Base-by-base conservation (phyloP, 768 basidiomycete genomes). In the Phanerodontia chrysosporium region DNA sequence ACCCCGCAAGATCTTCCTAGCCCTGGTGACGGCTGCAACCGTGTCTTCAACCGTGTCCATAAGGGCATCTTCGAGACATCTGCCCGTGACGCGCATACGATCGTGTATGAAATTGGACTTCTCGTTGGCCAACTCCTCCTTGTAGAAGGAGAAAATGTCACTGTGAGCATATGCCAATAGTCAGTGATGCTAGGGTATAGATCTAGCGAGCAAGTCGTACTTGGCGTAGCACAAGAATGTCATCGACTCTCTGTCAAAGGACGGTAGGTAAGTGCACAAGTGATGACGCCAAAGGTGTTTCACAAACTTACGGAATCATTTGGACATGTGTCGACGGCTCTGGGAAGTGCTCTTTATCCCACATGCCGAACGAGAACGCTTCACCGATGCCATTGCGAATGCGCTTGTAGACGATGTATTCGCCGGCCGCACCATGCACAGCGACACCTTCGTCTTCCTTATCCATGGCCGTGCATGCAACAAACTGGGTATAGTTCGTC, bases 381-480 rank as follows among this genome's bases (percentile, higher is more conserved):
- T 75, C 75, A 0, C 68, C 58, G 8, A 68, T 58, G 0, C 75
- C 74, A 21, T 75, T 73, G 29, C 57, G 52, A 58, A 66, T 4
- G 12, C 55, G 54, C 9, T 69, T 65, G 45, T 65, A 74, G 12
- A 59, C 58, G 1, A 71, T 60, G 42, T 71, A 73, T 5, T 52
- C 51, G 12, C 62, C 46, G 14, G 73, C 64, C 22, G 54, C 60
- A 1, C 32, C 18, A n/a, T 55, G 14, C 56, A 72, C 51, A 62
- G 21, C 32, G 67, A 75, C 69, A 7, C 55, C 64, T 13, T 49
- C 49, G 2, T 67, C 74, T 45, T 74, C 69, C 24, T 18, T 7
- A 4, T 76, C 75, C 10, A 75, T 58, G 35, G 71, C 35, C 54
- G 67, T 57, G 7, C 75, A 69, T 42, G 70, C 69, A 25, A 78